A percentile compares a stretch with the other conserved stretches of the same genome.
Evolutionary conservation across 257 asterid genomes (phyloP).

Genomic region (Solanum dulcamara): DNA sequence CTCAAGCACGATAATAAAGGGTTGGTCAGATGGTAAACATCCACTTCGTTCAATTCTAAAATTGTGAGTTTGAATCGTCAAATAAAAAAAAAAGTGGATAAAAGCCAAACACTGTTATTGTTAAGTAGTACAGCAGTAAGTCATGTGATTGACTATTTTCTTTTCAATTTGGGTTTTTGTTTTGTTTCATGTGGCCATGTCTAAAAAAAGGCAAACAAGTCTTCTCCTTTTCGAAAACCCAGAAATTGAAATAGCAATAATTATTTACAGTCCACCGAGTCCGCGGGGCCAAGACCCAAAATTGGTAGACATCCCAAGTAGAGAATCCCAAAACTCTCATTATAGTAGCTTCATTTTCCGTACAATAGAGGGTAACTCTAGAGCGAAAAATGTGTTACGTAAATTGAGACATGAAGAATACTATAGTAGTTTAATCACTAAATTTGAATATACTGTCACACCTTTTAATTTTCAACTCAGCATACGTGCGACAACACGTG

Average conservation of each 20-base stretch:
- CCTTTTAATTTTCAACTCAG: background rate
- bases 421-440: too few species aligned
- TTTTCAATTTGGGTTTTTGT: background rate
- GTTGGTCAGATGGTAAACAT: background rate
- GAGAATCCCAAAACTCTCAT: background rate
- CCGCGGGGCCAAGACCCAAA: background rate
- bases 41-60: background rate
- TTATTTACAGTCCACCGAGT: background rate
- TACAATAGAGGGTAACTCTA: background rate
- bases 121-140: background rate
- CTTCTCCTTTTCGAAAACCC: slow-evolving; percentile 1
- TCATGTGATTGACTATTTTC: background rate
- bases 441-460: background rate
- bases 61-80: background rate
- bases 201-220: slow-evolving; percentile 3
- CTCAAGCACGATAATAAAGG: background rate
- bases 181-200: slow-evolving; percentile 10
- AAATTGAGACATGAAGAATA: too few species aligned
- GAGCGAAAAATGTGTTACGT: too few species aligned
- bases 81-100: too few species aligned
- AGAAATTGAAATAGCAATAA: too few species aligned
- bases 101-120: background rate
- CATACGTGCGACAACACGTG: accelerated
- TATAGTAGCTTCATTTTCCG: background rate
- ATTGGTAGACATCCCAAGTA: background rate